Evolutionary conservation across 805 yeast species (phyloP), one percentile per base, ranked within the genome.

Genomic region (Ogataea angusta): DNA sequence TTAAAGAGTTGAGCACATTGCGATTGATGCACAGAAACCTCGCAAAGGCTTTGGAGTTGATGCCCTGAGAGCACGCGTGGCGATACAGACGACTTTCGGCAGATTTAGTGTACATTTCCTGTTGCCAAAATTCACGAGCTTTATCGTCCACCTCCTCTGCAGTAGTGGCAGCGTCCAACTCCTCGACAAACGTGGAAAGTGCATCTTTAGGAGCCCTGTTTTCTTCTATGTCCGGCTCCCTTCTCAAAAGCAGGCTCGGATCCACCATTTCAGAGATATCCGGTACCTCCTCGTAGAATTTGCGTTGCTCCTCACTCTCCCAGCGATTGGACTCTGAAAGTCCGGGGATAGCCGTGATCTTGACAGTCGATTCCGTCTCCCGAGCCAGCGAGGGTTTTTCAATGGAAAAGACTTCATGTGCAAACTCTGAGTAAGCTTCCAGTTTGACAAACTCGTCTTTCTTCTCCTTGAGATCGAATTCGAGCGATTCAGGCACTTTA

Each of bases 81-180:
- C 72, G 74, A 35, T 76, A 53, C 6, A 89, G 55, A 48, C 87
- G 68, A 47, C 78, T 75, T 34, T 71, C 73, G 0, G 95, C 78
- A 0, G 93, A 89, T 57, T 82, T 86, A 53, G 85, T 85, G 55
- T 82, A 75, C 17, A 87, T 60, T 7, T 61, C 62, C n/a, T 60
- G 48, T 3, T 46, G 38, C 75, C 83, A 75, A 57, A 75, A 82
- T 7, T 66, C 68, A 12, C 56, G 44, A 1, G 72, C 74, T 5
- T 74, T 58, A 3, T 64, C 59, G 43, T 80, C 84, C 14, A 82
- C 62, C 14, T 72, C 80, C 34, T 69, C 66, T 7, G 68, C 75
- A 1, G 73, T 65, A 3, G 62, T 54, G 0, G 72, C 72, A 75
- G 28, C 42, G 48, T 64, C 60, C 34, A 62, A 48, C 34, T 26